Conservation (phyloP, 2,329 filamentous ascomycete genomes). For the Sporothrix humicola region DNA sequence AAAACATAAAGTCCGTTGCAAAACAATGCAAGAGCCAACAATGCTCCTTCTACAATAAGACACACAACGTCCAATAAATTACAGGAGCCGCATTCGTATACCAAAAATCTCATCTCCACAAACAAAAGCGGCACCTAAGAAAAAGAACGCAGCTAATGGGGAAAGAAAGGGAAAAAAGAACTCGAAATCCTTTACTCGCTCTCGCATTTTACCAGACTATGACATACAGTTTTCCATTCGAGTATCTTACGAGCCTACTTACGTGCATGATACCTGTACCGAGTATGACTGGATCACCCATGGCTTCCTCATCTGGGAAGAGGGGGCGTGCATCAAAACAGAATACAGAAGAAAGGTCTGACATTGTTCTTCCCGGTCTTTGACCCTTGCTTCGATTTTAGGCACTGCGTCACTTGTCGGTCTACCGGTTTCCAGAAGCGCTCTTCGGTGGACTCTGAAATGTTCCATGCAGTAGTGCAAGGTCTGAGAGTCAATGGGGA, state of each 20-base stretch:
- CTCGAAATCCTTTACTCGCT: not conserved
- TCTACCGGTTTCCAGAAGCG: slow-evolving; percentile 30
- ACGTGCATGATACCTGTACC: not conserved
- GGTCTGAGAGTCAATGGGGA: not conserved
- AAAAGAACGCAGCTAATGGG: not conserved
- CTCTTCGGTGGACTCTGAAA: slow-evolving; percentile 30
- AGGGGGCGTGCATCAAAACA: not conserved
- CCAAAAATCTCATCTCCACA: not conserved
- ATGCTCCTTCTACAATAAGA: too few species aligned
- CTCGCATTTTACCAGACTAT: not conserved
- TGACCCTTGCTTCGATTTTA: slow-evolving; percentile 16
- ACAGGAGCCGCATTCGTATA: too few species aligned
- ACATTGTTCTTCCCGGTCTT: not conserved
- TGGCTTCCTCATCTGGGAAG: not conserved
- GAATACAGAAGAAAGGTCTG: not conserved
- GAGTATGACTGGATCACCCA: not conserved
- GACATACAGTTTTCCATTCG: too few species aligned
- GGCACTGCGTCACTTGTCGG: slow-evolving; percentile 8
- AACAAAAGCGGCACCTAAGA: not conserved
- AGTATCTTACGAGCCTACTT: not conserved
- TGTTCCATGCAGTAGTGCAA: slow-evolving; percentile 31
- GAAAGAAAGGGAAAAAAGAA: not conserved
- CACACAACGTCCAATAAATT: too few species aligned
- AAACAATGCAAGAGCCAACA: too few species aligned
- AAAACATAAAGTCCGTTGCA: too few species aligned